phyloP scores from a whole-genome alignment of 768 basidiomycete genomes.

The Hygrocybe coccinea region DNA sequence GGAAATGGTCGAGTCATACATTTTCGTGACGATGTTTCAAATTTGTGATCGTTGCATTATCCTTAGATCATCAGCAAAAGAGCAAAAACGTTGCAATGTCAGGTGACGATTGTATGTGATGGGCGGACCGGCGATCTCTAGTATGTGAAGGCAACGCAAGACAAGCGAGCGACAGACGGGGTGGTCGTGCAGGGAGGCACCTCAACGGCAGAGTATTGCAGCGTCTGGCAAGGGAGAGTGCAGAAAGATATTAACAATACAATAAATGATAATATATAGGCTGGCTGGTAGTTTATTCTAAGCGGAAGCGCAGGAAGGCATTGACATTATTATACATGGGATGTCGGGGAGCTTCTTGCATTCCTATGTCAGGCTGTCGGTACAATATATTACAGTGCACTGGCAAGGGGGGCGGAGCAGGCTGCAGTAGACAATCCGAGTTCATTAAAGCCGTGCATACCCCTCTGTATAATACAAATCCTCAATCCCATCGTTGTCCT shows the following conservation, averaged over 20 bases:
- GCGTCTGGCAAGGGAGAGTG: too few relatives aligned
- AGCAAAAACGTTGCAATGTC: background rate
- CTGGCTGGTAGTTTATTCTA: too few relatives aligned
- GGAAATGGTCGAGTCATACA: too few relatives aligned
- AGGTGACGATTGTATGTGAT: background rate
- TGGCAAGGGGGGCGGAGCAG: background rate
- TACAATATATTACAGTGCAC: background rate
- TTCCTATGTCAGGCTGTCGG: background rate
- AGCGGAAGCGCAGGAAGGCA: too few relatives aligned
- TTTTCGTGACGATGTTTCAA: too few relatives aligned
- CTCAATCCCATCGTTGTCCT: background rate
- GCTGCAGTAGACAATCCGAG: background rate
- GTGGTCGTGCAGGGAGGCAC: background rate
- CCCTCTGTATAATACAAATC: background rate
- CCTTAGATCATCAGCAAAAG: conserved; percentile 4
- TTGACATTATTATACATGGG: too few relatives aligned
- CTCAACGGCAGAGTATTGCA: too few relatives aligned
- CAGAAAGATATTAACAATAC: too few relatives aligned
- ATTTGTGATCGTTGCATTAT: too few relatives aligned
- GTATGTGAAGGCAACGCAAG: background rate
- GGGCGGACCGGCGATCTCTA: background rate
- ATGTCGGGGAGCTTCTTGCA: too few relatives aligned
- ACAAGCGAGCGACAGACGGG: background rate
- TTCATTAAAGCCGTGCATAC: background rate
- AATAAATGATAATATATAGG: too few relatives aligned